Evolutionary conservation across 2,329 filamentous ascomycete species (phyloP), one percentile per base, ranked within the genome.

Genomic region (Apiospora rasikravindrae): DNA sequence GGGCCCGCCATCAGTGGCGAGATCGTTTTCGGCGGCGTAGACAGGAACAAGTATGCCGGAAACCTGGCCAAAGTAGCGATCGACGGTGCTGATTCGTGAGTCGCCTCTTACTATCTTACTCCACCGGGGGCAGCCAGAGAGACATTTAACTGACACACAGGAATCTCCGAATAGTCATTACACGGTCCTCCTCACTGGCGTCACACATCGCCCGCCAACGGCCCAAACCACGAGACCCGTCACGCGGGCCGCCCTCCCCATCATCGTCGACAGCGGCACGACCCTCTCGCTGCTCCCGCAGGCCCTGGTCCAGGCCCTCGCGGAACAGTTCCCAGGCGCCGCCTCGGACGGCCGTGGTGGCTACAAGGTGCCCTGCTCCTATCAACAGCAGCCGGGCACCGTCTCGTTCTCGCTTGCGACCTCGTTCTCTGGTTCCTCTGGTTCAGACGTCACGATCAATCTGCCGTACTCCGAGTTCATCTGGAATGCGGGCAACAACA

Each of bases 181-280:
- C 72, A 75, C 74, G 10, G 71, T 80, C 53, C 75, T 71, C 0
- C 76, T 81, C 26, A 76, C 74, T 70, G 75, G 75, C 0, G 53
- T 81, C 40, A 66, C 74, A 22, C 71, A 76, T 44, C 73, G 75
- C 13, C 33, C 72, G 3, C 78, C 78, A 1, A 53, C 61, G n/a
- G 61, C 75, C 22, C 24, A 8, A 1, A 26, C 44, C 45, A 44
- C 75, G 13, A 76, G 14, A 29, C 72, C 71, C 11, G 69, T 76
- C 42, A 42, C 47, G 4, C 74, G 51, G 49, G 67, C 77, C 8
- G 83, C 86, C 33, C 76, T 81, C 13, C 83, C 82, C 67, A 83
- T 86, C 29, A 82, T 87, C 77, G 81, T 89, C 69, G 88, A 90
- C 79, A 87, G 85, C 2, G 88, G 88, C 69, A 86, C 86, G 1